phyloP scores from a whole-genome alignment of 2,329 filamentous ascomycete species.

The Amauroascus verrucosus region DNA sequence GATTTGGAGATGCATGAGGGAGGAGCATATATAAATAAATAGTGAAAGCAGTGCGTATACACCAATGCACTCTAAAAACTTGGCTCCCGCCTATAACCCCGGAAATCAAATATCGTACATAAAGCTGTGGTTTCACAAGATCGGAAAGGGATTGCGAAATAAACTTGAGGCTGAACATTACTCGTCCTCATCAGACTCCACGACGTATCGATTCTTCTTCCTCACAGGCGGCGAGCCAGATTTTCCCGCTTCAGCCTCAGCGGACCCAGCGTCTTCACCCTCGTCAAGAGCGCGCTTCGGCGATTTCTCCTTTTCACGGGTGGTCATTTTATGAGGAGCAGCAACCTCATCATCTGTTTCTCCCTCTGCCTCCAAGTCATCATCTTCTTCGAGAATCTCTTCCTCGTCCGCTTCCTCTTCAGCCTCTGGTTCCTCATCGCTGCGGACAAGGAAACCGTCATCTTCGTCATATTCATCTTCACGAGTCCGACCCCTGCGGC shows the following conservation, averaged over 20 bases:
- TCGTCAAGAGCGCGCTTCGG: conserved; percentile 17
- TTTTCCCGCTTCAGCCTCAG: conserved; percentile 17
- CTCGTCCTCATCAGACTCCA: conserved; percentile 40
- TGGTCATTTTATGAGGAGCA: conserved; percentile 19
- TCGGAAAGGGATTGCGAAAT: neutral
- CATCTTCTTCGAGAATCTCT: conserved; percentile 35
- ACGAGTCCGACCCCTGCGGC: conserved; percentile 42
- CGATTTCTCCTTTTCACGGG: conserved; percentile 22
- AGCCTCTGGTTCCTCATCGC: conserved; percentile 41
- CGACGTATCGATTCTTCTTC: conserved; percentile 40
- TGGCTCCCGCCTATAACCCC: neutral
- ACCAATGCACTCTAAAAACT: neutral
- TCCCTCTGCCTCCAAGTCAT: conserved; percentile 38
- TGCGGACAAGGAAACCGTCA: conserved; percentile 60
- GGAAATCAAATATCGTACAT: neutral
- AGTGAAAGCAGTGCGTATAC: too few species aligned
- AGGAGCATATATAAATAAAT: too few species aligned
- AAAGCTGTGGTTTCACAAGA: neutral
- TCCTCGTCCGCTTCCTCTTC: conserved; percentile 36
- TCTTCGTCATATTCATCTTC: conserved; percentile 77
- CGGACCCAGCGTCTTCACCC: conserved; percentile 15
- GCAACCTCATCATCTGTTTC: conserved; percentile 29
- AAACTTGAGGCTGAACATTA: neutral
- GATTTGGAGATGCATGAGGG: too few species aligned
- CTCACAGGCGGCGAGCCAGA: conserved; percentile 30